Percentiles rank a stretch among this genome's conserved stretches.
Conservation (phyloP, 23 red algal species). For the Gracilaria domingensis region DNA sequence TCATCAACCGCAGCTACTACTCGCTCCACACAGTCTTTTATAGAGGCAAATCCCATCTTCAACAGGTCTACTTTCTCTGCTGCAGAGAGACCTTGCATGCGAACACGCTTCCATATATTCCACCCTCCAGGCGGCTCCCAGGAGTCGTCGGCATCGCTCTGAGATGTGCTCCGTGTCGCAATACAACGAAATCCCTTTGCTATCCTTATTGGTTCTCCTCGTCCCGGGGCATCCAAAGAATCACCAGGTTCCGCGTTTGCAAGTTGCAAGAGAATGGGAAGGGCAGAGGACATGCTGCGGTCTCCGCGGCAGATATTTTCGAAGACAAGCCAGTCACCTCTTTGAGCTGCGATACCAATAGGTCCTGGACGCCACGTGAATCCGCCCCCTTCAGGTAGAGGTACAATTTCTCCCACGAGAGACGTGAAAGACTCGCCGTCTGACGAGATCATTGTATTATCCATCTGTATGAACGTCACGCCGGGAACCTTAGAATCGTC, state of each 20-base stretch:
- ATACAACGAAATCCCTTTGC: conserved; percentile 82
- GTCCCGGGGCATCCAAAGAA: conserved; percentile 58
- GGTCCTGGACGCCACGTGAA: conserved; percentile 92
- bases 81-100: conserved; percentile 35
- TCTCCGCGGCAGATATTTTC: conserved; percentile 69
- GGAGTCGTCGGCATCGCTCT: conserved; percentile 19
- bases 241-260: conserved; percentile 68
- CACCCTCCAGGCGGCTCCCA: conserved; percentile 79
- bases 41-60: conserved; percentile 37
- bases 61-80: conserved; percentile 54
- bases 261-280: conserved; percentile 59
- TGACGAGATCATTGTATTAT: conserved; percentile 56
- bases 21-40: conserved; percentile 60
- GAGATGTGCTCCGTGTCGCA: conserved; percentile 67
- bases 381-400: conserved; percentile 59
- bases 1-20: conserved; percentile 45
- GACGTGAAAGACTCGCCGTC: conserved; percentile 83
- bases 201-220: conserved; percentile 60
- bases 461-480: conserved; percentile 70
- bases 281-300: conserved; percentile 20
- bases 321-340: conserved; percentile 83
- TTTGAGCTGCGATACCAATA: conserved; percentile 78
- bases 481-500: conserved; percentile 9
- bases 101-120: conserved; percentile 51
- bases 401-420: conserved; percentile 81